Evolutionary conservation across 2,329 filamentous ascomycete genomes (phyloP).

Genomic region (Hypoxylon sp.): DNA sequence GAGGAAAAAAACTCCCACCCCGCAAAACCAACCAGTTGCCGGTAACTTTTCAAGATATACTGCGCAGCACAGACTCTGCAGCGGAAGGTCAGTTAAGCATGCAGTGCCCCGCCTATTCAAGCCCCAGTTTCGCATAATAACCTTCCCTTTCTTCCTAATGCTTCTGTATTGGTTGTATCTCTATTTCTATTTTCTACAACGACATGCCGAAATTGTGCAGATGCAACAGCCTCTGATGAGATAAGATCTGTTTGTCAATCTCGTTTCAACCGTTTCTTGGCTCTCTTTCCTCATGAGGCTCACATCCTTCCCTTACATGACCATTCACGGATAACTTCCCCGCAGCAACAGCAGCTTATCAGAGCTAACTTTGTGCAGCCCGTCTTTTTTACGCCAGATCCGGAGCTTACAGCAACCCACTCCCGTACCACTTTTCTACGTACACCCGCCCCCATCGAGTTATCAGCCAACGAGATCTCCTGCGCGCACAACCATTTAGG

Average conservation of each 20-base stretch:
- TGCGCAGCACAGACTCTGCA: constrained; percentile 45
- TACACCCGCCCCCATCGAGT: constrained; percentile 41
- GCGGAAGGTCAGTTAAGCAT: constrained; percentile 44
- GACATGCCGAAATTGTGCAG: constrained; percentile 50
- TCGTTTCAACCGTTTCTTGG: constrained; percentile 42
- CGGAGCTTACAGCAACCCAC: constrained; percentile 44
- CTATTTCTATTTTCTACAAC: constrained; percentile 50
- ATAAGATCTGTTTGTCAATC: constrained; percentile 48
- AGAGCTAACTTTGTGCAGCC: constrained; percentile 53
- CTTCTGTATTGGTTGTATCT: constrained; percentile 42
- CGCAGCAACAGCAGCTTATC: constrained; percentile 52
- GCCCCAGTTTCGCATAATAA: constrained; percentile 45
- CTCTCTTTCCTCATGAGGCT: constrained; percentile 37
- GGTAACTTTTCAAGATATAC: constrained; percentile 32
- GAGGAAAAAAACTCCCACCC: constrained; percentile 33
- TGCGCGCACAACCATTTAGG: constrained; percentile 34
- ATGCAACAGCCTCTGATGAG: constrained; percentile 48
- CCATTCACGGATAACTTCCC: constrained; percentile 47
- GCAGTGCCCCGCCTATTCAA: constrained; percentile 47
- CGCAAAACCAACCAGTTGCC: constrained; percentile 30
- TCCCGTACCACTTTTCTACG: constrained; percentile 46
- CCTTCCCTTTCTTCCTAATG: constrained; percentile 40
- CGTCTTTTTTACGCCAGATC: constrained; percentile 40
- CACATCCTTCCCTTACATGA: constrained; percentile 47
- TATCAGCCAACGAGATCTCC: constrained; percentile 39